These are phyloP conservation scores for Royoungia palumana DNA, from an alignment of 768 basidiomycete genomes.

Conservation along the genomic window DNA sequence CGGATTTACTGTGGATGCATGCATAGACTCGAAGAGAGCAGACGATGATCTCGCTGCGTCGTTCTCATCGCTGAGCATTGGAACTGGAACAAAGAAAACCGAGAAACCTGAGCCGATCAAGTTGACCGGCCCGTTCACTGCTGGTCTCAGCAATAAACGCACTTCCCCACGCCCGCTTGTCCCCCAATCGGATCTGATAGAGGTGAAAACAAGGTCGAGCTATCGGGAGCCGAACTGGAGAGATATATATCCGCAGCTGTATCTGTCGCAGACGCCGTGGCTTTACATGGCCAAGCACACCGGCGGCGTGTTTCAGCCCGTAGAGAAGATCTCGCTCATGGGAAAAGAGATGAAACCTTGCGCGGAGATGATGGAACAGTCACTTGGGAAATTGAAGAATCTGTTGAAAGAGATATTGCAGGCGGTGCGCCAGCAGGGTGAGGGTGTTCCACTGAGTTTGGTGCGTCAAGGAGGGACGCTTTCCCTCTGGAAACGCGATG, in stretches of 20 bases:
- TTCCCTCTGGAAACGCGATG: constrained; percentile 47
- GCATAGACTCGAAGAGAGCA: constrained; percentile 14
- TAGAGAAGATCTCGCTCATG: constrained; percentile 46
- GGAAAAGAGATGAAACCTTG: constrained; percentile 21
- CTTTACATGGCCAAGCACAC: constrained; percentile 59
- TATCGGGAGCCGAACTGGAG: constrained; percentile 48
- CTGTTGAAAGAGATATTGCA: constrained; percentile 40
- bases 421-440: constrained; percentile 49
- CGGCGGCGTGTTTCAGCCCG: constrained; percentile 47
- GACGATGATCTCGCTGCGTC: constrained; percentile 27
- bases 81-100: background rate
- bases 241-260: constrained; percentile 63
- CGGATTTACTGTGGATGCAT: constrained; percentile 54
- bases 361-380: constrained; percentile 17
- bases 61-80: constrained; percentile 24
- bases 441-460: constrained; percentile 50
- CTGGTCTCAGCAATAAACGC: constrained; percentile 20
- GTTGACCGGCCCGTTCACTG: background rate
- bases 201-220: constrained; percentile 33
- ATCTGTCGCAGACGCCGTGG: constrained; percentile 63
- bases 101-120: background rate
- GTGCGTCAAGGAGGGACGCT: constrained; percentile 46
- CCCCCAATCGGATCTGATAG: constrained; percentile 36
- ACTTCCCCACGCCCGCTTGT: constrained; percentile 28
- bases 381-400: constrained; percentile 27